These are phyloP conservation scores for Populus tremula DNA, from an alignment of 345 rosid species.

Conservation along the genomic window DNA sequence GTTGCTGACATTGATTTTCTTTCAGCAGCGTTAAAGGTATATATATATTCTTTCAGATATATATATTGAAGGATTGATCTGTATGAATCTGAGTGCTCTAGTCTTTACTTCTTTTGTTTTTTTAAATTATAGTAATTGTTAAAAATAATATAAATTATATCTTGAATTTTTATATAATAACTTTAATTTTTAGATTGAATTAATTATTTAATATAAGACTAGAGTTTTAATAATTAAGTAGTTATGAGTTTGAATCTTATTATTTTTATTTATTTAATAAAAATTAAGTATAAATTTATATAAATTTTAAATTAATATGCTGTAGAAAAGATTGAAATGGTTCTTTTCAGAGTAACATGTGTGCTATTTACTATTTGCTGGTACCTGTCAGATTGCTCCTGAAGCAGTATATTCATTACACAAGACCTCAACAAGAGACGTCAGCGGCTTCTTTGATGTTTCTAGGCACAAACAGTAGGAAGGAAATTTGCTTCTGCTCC, in stretches of 20 bases:
- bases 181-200: too few species aligned
- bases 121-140: too few species aligned
- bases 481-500: background rate
- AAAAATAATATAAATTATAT: too few species aligned
- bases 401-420: conserved; percentile 93
- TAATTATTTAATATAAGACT: too few species aligned
- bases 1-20: conserved; percentile 94
- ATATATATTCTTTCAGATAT: background rate
- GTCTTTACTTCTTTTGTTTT: background rate
- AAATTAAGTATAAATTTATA: too few species aligned
- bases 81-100: background rate
- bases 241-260: too few species aligned
- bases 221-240: too few species aligned
- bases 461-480: background rate
- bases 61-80: background rate
- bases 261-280: too few species aligned
- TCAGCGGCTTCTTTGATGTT: conserved; percentile 29
- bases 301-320: too few species aligned
- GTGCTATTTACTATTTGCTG: background rate
- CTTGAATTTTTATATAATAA: too few species aligned
- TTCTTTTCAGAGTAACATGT: background rate
- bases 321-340: too few species aligned
- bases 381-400: conserved; percentile 60
- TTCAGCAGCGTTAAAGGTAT: conserved; percentile 63
- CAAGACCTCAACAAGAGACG: conserved; percentile 96